These are phyloP conservation scores for Aspergillus felis DNA, from an alignment of 2,329 filamentous ascomycete genomes.

Conservation along the genomic window DNA sequence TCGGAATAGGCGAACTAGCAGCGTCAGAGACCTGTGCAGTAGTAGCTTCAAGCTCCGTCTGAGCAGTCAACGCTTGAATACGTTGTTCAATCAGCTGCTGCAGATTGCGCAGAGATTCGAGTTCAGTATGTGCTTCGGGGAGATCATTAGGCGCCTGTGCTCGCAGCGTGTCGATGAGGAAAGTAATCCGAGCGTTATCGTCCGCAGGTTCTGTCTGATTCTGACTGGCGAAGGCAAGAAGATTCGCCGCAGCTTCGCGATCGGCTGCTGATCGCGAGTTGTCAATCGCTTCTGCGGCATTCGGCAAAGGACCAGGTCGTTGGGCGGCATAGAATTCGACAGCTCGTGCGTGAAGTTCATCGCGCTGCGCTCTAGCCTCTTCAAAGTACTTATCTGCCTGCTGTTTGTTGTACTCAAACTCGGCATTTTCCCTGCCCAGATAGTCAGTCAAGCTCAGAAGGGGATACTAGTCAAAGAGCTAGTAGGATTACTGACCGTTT, in stretches of 20 bases:
- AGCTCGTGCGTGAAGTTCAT: conserved; percentile 22
- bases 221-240: conserved; percentile 26
- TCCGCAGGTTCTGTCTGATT: conserved; percentile 8
- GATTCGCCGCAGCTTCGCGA: conserved; percentile 29
- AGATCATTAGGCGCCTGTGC: conserved; percentile 22
- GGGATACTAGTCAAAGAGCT: background rate
- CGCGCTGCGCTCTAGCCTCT: conserved; percentile 22
- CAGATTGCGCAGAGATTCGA: conserved; percentile 27
- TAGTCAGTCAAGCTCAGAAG: conserved; percentile 7
- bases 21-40: background rate
- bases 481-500: conserved; percentile 38
- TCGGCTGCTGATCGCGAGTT: conserved; percentile 26
- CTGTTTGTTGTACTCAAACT: conserved; percentile 15
- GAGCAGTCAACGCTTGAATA: conserved; percentile 19
- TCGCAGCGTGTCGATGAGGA: conserved; percentile 31
- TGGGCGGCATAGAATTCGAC: conserved; percentile 26
- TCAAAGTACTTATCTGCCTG: conserved; percentile 19
- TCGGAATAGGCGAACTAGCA: background rate
- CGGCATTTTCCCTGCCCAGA: conserved; percentile 18
- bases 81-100: conserved; percentile 30
- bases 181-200: conserved; percentile 19
- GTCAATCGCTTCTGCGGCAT: conserved; percentile 17
- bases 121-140: conserved; percentile 25
- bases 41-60: conserved; percentile 1
- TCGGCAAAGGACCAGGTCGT: conserved; percentile 10